Percentiles rank a stretch among this genome's conserved stretches.
These are phyloP conservation scores for Apiospora koreana DNA, from an alignment of 2,329 filamentous ascomycete species.

Conservation along the genomic window DNA sequence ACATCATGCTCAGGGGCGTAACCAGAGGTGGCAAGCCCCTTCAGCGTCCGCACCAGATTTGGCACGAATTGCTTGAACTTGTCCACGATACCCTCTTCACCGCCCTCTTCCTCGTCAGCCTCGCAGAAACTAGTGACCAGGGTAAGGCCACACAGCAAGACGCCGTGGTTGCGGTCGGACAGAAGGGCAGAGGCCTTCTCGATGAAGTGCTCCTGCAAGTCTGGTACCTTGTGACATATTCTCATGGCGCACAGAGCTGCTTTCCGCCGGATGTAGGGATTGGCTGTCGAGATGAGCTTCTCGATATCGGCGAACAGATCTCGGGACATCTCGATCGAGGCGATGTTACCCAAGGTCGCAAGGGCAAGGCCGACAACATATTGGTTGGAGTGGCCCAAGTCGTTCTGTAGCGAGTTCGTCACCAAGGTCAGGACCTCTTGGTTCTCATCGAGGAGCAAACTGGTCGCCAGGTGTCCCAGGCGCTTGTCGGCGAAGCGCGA, in stretches of 20 bases:
- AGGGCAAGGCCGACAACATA: slow-evolving; percentile 97
- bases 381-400: slow-evolving; percentile 95
- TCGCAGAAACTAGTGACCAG: slow-evolving; percentile 91
- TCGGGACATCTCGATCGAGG: slow-evolving; percentile 96
- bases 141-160: slow-evolving; percentile 88
- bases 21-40: slow-evolving; percentile 88
- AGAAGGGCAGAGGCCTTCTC: slow-evolving; percentile 89
- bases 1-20: slow-evolving; percentile 98
- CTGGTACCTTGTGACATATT: slow-evolving; percentile 96
- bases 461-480: slow-evolving; percentile 92
- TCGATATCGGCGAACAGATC: slow-evolving; percentile 97
- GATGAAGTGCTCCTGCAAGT: slow-evolving; percentile 94
- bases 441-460: slow-evolving; percentile 94
- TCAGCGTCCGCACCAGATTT: slow-evolving; percentile 84
- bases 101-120: slow-evolving; percentile 87
- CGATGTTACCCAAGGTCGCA: slow-evolving; percentile 96
- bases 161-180: slow-evolving; percentile 93
- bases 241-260: slow-evolving; percentile 98
- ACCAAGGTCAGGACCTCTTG: slow-evolving; percentile 97
- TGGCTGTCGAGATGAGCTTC: slow-evolving; percentile 84
- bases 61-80: slow-evolving; percentile 88
- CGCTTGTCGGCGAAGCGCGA: slow-evolving; percentile 98
- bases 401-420: slow-evolving; percentile 97
- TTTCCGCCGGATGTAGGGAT: slow-evolving; percentile 98
- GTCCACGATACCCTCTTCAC: slow-evolving; percentile 86